Base-by-base conservation (phyloP, 192 early-diverging fungal species). In the Linnemannia zychae region DNA sequence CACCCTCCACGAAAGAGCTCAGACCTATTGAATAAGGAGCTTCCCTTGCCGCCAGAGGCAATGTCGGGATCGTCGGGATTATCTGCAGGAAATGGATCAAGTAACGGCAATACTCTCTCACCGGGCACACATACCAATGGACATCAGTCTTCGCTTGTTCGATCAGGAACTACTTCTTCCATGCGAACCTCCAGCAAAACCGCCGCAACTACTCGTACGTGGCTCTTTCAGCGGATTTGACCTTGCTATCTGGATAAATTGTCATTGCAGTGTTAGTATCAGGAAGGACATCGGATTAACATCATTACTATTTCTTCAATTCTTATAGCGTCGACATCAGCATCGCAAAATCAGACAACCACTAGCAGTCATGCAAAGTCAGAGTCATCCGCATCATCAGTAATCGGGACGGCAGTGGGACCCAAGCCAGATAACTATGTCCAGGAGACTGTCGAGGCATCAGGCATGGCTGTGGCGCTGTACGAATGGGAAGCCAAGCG, bases 401-500 rank as follows among this genome's bases (percentile, higher is more conserved):
- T 75, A 15, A 7, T 75, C n/a, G 60, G 31, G 22, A 18, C 36
- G 46, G 33, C 38, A 28, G 53, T 46, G 28, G 75, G 65, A 34
- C 77, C 66, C 20, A 75, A 79, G 47, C 77, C 71, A 7, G 80
- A 88, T 4, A 77, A 77, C 67, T 80, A 81, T 65, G 68, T 81
- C 37, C 81, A 81, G 40, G 76, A 82, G 68, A 80, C 81, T 40
- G 86, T 88, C 13, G 88, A 89, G 66, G 87, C 85, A 1, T 82
- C 86, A 36, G 77, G 81, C 1, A 89, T 82, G 7, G 92, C 92
- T 4, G 88, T 93, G 22, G 94, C 91, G 4, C 74, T 94, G 7
- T 94, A 92, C 77, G 91, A 92, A 48, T 94, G 93, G 88, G 85
- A 87, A 37, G 90, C 92, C 0, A 82, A 91, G 60, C 80, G 89